Base-by-base conservation (phyloP, 2,329 filamentous ascomycete genomes). In the Cladosporium sp. region DNA sequence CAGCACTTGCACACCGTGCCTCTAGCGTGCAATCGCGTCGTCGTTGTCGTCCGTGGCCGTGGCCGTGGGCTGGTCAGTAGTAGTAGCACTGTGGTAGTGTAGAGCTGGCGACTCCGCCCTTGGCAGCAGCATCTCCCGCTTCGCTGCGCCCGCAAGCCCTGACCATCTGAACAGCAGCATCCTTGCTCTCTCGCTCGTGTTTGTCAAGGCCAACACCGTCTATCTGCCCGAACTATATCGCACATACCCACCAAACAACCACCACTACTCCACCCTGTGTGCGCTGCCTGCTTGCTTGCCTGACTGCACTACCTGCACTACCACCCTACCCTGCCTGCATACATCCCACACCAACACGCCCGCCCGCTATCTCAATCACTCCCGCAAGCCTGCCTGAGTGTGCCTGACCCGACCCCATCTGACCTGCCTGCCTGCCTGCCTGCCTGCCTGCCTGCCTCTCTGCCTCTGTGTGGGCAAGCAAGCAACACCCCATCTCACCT, bases 101-200 rank as follows among this genome's bases (percentile, higher is more conserved):
- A n/a, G n/a, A 10, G 40, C 40, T 56, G 18, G 52, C 52, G 33
- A 57, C 55, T 57, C 55, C 21, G 55, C 55, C 55, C 55, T 57
- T 57, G 55, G 55, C 40, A 46, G 35, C 55, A 40, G 23, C 23
- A 26, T 26, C 23, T 57, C 55, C 55, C 55, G 55, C 55, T 33
- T 53, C 23, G 23, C 49, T 28, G 49, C 49, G 28, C 23, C 49
- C 49, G 28, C 49, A 44, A 5, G 40, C 40, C 37, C 18, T 35
- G 11, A 16, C 12, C 33, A 35, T 18, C 1, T n/a, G 4, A 21
- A 18, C 40, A 21, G 10, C n/a, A 12, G n/a, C n/a, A 46, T 46
- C 40, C 40, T 46, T 46, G 40, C n/a, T 46, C n/a, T 21, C 40
- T 4, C 40, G n/a, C n/a, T 46, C 40, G 40, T 46, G n/a, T 46